Base-by-base conservation (phyloP, 257 asterid genomes). In the Salvia rosmarinus region DNA sequence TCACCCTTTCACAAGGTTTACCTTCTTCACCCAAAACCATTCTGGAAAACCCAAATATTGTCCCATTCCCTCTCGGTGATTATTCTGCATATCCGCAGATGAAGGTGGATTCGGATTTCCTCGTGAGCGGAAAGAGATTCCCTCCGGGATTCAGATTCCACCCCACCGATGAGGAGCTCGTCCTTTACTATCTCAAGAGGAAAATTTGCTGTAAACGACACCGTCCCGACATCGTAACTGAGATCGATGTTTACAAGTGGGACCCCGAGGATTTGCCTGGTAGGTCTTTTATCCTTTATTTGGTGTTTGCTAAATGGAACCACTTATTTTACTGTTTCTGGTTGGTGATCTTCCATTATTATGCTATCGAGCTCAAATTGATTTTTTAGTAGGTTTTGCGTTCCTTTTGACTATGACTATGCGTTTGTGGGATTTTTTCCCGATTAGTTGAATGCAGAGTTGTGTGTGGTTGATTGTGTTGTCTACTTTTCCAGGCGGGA, bases 101-200 rank as follows among this genome's bases (percentile, higher is more conserved):
- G 74, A 59, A 20, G 75, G 40, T 73, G 71, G 56, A 42, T 13
- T 72, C 74, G 14, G 88, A 77, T 64, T 79, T 78, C 43, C 69
- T 86, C 23, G 72, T 54, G 0, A 80, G 70, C 32, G 86, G 84
- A 5, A 68, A 74, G 10, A 35, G 57, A 16, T 92, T 88, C 23
- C 89, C 96, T 3, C 98, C 98, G 25, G 98, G 98, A 17, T 92
- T 92, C 83, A 79, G 98, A 58, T 92, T 92, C 72, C 97, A 92
- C 71, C 98, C 98, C 3, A 90, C 98, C 7, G 98, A 92, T 30
- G 98, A 92, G 75, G 98, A 92, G 78, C 82, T 92, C 51, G 86
- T 92, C 34, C 80, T 90, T 14, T 92, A 85, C 83, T 84, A 89
- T 60, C 78, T 92, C 23, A 89, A 89, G 83, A 68, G 85, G 84